Evolutionary conservation across 306 rosid genomes (phyloP).

Genomic region (Prunus davidiana): DNA sequence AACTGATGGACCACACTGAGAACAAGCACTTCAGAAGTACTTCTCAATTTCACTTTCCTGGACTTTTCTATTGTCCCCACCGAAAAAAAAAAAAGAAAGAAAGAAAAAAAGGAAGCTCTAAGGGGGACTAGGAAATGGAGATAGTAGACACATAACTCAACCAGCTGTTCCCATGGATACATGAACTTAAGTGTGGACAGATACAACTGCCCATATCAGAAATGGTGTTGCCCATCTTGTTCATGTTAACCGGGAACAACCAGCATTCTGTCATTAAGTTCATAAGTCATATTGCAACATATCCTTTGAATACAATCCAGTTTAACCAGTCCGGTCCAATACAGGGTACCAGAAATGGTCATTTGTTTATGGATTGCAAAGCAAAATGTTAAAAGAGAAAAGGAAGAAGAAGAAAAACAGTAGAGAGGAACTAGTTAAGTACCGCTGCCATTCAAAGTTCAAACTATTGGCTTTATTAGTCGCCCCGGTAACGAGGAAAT

Average conservation of each 20-base stretch:
- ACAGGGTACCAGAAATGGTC: background rate
- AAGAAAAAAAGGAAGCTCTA: background rate
- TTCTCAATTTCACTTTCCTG: constrained; percentile 28
- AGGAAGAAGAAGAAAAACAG: background rate
- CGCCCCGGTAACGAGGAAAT: constrained; percentile 53
- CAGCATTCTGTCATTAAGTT: background rate
- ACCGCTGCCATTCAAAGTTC: constrained; percentile 22
- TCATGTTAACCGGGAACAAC: background rate
- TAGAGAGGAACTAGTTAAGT: background rate
- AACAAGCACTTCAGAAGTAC: constrained; percentile 9
- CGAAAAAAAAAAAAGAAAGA: background rate
- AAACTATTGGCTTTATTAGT: constrained; percentile 8
- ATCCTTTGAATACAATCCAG: background rate
- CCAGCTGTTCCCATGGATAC: too few relatives aligned
- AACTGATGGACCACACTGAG: constrained; percentile 27
- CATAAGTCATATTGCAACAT: background rate
- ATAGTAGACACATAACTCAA: background rate
- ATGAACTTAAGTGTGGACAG: too few relatives aligned
- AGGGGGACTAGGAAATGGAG: constrained; percentile 12
- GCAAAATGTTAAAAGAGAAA: background rate
- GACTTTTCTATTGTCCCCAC: constrained; percentile 28
- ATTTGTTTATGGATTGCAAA: background rate
- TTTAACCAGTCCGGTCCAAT: too few relatives aligned
- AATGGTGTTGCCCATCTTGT: background rate
- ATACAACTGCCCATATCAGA: background rate